Evolutionary conservation across 208 protist species (phyloP).

Genomic region (Acanthamoeba healyi): DNA sequence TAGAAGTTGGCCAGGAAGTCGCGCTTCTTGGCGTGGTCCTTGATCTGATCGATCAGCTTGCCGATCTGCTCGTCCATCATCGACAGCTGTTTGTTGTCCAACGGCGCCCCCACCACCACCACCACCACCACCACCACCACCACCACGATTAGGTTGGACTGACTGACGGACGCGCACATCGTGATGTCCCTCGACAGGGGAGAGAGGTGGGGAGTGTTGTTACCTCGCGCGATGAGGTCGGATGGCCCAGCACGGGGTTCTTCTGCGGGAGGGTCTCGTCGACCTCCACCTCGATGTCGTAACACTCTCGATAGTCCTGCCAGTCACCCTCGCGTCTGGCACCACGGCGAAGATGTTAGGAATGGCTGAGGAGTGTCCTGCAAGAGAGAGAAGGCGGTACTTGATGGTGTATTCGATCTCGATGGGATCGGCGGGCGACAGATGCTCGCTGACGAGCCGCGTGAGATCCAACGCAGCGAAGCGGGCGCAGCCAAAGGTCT

Average conservation of each 20-base stretch:
- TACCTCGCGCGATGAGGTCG: constrained; percentile 1
- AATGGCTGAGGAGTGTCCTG: no score
- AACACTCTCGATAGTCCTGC: constrained; percentile 52
- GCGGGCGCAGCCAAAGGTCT: constrained; percentile 6
- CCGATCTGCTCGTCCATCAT: constrained; percentile 33
- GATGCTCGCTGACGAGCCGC: constrained; percentile 46
- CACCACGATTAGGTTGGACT: no score
- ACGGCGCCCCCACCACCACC: no score
- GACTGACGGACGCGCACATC: no score
- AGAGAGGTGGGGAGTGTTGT: not conserved
- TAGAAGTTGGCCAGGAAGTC: constrained; percentile 53
- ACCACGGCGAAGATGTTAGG: no score
- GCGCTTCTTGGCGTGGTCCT: constrained; percentile 52
- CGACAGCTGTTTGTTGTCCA: not conserved
- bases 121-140: no score
- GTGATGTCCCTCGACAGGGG: not conserved
- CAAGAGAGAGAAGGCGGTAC: not conserved
- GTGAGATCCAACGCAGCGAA: constrained; percentile 4
- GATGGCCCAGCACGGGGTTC: constrained; percentile 1
- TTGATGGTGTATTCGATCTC: constrained; percentile 61
- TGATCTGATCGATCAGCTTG: constrained; percentile 40
- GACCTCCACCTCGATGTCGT: constrained; percentile 68
- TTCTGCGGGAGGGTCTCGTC: constrained; percentile 28
- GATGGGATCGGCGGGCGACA: constrained; percentile 48
- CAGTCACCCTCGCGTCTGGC: not conserved